These are phyloP conservation scores for Panaeolus cyanescens DNA, from an alignment of 768 basidiomycete genomes.

Conservation along the genomic window DNA sequence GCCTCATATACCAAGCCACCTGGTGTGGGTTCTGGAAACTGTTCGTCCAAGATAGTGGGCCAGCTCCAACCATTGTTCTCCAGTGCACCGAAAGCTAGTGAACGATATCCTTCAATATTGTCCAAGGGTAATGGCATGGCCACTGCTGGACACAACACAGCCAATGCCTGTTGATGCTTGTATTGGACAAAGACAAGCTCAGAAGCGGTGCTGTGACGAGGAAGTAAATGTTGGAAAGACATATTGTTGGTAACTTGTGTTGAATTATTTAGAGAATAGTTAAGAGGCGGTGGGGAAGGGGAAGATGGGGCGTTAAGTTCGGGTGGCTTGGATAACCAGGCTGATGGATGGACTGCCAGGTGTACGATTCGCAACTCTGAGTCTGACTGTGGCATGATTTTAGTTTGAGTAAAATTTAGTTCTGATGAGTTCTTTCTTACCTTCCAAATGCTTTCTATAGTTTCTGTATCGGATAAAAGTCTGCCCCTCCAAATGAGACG, in stretches of 20 bases:
- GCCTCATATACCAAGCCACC: constrained; percentile 45
- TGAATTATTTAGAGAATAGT: neutral
- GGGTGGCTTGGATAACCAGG: constrained; percentile 65
- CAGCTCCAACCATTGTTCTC: constrained; percentile 46
- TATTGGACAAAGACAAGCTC: constrained; percentile 36
- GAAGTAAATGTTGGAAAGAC: neutral
- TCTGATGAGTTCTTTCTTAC: constrained; percentile 33
- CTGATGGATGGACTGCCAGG: constrained; percentile 78
- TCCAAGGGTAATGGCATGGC: constrained; percentile 12
- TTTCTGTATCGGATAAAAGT: constrained; percentile 63
- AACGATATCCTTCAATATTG: constrained; percentile 18
- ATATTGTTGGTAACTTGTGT: neutral
- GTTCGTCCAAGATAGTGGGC: constrained; percentile 50
- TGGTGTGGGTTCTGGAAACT: constrained; percentile 39
- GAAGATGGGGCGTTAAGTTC: constrained; percentile 17
- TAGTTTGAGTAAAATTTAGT: neutral
- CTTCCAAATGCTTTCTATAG: constrained; percentile 70
- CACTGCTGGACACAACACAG: constrained; percentile 28
- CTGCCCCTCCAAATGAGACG: constrained; percentile 78
- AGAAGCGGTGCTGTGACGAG: constrained; percentile 11
- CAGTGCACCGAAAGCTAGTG: constrained; percentile 33
- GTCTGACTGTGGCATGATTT: neutral
- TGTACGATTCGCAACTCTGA: constrained; percentile 64
- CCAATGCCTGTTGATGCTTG: constrained; percentile 46
- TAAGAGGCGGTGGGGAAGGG: neutral